These are phyloP conservation scores for Umbilicaria muhlenbergii DNA, from an alignment of 495 filamentous ascomycete genomes.

Conservation along the genomic window DNA sequence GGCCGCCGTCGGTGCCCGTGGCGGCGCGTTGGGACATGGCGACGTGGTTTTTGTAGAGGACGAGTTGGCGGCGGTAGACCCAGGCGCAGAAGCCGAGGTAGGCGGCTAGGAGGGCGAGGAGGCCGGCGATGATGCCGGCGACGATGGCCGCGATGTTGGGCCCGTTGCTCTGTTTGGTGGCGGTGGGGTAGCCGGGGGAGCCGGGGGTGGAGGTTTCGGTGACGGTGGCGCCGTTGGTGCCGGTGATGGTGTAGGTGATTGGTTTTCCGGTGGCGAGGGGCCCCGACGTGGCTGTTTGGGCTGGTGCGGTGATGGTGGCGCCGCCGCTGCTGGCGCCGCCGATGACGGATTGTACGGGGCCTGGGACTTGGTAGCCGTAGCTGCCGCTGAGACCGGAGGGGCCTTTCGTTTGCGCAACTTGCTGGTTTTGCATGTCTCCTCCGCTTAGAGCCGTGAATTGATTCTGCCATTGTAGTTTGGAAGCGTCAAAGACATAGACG, in stretches of 20 bases:
- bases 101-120: slow-evolving; percentile 36
- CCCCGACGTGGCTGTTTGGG: slow-evolving; percentile 44
- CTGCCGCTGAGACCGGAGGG: slow-evolving; percentile 35
- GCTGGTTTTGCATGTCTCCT: slow-evolving; percentile 23
- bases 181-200: slow-evolving; percentile 4
- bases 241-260: slow-evolving; percentile 50
- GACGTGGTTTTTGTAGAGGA: slow-evolving; percentile 45
- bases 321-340: slow-evolving; percentile 45
- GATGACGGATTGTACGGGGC: slow-evolving; percentile 40
- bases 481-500: slow-evolving; percentile 53
- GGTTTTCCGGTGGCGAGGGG: slow-evolving; percentile 52
- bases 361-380: slow-evolving; percentile 50
- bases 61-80: slow-evolving; percentile 48
- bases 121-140: slow-evolving; percentile 45
- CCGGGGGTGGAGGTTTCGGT: slow-evolving; percentile 19
- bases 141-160: slow-evolving; percentile 45
- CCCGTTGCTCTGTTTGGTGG: slow-evolving; percentile 8
- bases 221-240: slow-evolving; percentile 39
- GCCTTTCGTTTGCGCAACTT: slow-evolving; percentile 23
- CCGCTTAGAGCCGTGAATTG: slow-evolving; percentile 36
- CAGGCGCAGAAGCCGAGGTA: slow-evolving; percentile 60
- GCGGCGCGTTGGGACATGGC: slow-evolving; percentile 30
- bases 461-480: slow-evolving; percentile 41
- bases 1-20: slow-evolving; percentile 10
- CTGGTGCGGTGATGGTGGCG: slow-evolving; percentile 51